A percentile compares a stretch with the other conserved stretches of the same genome.
These are phyloP conservation scores for Serendipita sp. DNA, from an alignment of 768 basidiomycete species.

Conservation along the genomic window DNA sequence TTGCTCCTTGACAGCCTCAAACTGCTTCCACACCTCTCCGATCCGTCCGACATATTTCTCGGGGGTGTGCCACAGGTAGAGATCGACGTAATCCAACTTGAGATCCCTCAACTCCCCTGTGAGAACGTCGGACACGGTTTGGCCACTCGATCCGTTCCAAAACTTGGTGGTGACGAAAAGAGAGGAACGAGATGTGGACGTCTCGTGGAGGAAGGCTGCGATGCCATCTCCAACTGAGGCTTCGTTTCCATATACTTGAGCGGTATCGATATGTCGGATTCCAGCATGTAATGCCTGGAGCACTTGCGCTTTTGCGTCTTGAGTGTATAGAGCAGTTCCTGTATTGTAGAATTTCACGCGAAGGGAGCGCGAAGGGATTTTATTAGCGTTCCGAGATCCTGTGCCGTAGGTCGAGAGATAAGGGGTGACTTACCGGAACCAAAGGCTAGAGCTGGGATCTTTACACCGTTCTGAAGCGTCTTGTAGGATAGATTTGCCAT, in stretches of 20 bases:
- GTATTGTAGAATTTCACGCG: no score
- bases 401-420: no score
- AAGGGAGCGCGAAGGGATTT: no score
- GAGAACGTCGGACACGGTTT: conserved; percentile 16
- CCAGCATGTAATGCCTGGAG: conserved; percentile 17
- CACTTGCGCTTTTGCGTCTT: not conserved
- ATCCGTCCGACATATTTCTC: conserved; percentile 11
- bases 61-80: conserved; percentile 22
- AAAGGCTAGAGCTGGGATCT: not conserved
- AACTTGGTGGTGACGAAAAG: conserved; percentile 20
- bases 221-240: conserved; percentile 19
- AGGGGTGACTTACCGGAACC: not conserved
- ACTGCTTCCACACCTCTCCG: conserved; percentile 18
- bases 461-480: not conserved
- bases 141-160: conserved; percentile 7
- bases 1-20: conserved; percentile 18
- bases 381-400: no score
- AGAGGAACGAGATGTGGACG: conserved; percentile 13
- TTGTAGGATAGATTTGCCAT: not conserved
- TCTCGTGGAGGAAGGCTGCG: conserved; percentile 12
- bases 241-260: conserved; percentile 21
- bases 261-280: conserved; percentile 19
- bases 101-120: conserved; percentile 19
- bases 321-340: conserved; percentile 1
- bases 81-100: conserved; percentile 18